Conservation (phyloP, 129 eudicot genomes). For the Pseudognaphalium luteoalbum region DNA sequence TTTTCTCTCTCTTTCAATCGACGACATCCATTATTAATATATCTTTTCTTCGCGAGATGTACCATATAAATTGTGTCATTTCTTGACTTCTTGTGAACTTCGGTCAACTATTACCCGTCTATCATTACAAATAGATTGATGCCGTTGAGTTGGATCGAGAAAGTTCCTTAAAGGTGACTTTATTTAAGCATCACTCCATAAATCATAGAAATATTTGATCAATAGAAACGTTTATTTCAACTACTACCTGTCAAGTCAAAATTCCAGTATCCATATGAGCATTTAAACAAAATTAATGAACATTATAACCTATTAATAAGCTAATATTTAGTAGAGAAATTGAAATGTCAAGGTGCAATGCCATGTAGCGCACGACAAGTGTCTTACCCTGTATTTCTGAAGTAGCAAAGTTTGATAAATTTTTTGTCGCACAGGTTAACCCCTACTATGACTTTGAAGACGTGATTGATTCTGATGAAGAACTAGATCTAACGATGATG, state of each 20-base stretch:
- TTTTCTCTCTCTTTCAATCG: not conserved
- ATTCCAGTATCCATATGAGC: not conserved
- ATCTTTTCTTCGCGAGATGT: not conserved
- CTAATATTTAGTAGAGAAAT: not conserved
- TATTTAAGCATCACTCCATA: not conserved
- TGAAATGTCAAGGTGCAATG: not conserved
- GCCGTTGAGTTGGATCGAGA: not conserved
- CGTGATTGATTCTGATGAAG: conserved; percentile 92
- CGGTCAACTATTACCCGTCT: not conserved
- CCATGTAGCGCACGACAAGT: not conserved
- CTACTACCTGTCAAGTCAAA: not conserved
- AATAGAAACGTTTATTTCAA: not conserved
- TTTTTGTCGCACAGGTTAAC: conserved; percentile 53
- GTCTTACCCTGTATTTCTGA: not conserved
- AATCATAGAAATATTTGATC: not conserved
- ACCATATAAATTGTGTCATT: not conserved
- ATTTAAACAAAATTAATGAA: not conserved
- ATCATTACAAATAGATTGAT: not conserved
- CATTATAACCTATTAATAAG: not conserved
- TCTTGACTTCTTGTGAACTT: not conserved
- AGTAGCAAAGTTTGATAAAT: conserved; percentile 8
- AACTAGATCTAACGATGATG: conserved; percentile 77
- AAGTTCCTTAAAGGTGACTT: not conserved
- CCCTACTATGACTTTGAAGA: conserved; percentile 86
- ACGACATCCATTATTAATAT: not conserved